A percentile compares a stretch with the other conserved stretches of the same genome.
Evolutionary conservation across 2,329 filamentous ascomycete genomes (phyloP).

Genomic region (Hypoxylon sp.): DNA sequence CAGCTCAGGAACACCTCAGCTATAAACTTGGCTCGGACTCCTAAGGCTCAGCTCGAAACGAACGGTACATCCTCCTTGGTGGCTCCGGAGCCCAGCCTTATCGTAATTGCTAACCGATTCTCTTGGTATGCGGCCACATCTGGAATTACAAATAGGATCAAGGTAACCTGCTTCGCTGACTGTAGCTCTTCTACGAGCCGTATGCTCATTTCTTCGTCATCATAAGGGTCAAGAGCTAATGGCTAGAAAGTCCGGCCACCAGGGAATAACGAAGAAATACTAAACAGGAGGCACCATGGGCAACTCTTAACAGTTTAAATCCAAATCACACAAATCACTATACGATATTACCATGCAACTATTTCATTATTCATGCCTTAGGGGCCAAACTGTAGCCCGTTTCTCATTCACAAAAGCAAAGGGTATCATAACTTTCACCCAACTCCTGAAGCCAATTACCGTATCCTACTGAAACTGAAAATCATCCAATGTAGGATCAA

Average conservation of each 20-base stretch:
- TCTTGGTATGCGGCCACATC: not conserved
- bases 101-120: too few species aligned
- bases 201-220: too few species aligned
- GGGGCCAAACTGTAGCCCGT: not conserved
- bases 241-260: not conserved
- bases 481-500: conserved; percentile 48
- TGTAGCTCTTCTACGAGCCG: too few species aligned
- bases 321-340: not conserved
- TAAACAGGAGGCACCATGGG: not conserved
- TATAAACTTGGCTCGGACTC: too few species aligned
- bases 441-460: conserved; percentile 6
- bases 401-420: conserved; percentile 41
- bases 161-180: too few species aligned
- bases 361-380: not conserved
- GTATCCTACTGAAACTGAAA: not conserved
- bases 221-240: too few species aligned
- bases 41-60: not conserved
- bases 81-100: too few species aligned
- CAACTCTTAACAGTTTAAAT: not conserved
- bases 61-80: not conserved
- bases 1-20: not conserved
- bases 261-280: not conserved
- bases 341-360: not conserved
- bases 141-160: too few species aligned
- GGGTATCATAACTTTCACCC: conserved; percentile 47